Evolutionary conservation across 257 asterid genomes (phyloP).

Genomic region (Przewalskia tangutica): DNA sequence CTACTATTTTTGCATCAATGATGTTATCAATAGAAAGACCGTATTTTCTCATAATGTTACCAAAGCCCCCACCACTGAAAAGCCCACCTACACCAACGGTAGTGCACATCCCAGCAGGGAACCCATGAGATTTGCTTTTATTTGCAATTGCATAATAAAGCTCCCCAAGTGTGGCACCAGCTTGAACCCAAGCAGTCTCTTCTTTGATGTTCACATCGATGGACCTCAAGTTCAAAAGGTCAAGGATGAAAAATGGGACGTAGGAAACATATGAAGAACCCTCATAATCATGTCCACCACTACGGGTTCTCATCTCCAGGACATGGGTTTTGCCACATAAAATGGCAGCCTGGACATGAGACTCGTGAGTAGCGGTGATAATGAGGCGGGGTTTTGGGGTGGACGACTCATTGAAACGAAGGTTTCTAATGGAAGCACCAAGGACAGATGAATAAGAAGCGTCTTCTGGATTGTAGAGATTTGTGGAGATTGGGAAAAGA

Average conservation of each 20-base stretch:
- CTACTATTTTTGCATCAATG: not conserved
- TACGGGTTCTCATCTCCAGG: not conserved
- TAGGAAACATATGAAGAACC: not conserved
- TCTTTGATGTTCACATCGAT: not conserved
- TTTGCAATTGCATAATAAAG: not conserved
- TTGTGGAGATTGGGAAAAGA: not conserved
- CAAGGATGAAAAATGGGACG: not conserved
- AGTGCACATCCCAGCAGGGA: not conserved
- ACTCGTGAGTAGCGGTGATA: not conserved
- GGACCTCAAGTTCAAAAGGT: not conserved
- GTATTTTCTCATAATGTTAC: slow-evolving; percentile 1
- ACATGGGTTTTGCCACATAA: not conserved
- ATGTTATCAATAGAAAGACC: not conserved
- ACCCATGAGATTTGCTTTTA: not conserved
- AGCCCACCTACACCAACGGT: not conserved
- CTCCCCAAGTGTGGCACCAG: not conserved
- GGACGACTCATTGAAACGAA: not conserved
- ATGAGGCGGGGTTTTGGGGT: not conserved
- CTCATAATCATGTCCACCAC: not conserved
- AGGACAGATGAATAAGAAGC: not conserved
- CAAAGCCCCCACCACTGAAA: not conserved
- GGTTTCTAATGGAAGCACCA: not conserved
- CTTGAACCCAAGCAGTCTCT: not conserved
- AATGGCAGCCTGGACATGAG: slow-evolving; percentile 1
- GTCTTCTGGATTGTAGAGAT: not conserved